phyloP scores from a whole-genome alignment of 352 stramenopile species.

The Phytophthora meadii region DNA sequence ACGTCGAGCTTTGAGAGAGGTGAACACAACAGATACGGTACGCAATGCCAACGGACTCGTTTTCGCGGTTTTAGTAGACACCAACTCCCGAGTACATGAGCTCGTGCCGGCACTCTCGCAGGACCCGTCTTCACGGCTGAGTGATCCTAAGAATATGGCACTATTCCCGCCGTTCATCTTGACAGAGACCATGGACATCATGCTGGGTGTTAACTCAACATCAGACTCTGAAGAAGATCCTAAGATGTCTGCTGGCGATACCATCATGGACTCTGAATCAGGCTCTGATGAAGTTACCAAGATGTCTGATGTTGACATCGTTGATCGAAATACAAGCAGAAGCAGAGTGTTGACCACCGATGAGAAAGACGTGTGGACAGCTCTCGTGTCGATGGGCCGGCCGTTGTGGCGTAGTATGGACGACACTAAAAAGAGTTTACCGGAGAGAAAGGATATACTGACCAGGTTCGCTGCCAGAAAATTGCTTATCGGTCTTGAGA shows the following conservation, averaged over 20 bases:
- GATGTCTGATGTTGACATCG: too few species aligned
- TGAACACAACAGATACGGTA: neutral
- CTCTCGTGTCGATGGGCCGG: conserved; percentile 11
- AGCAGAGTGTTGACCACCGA: neutral
- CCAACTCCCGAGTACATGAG: conserved; percentile 1
- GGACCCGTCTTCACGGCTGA: neutral
- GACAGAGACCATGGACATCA: conserved; percentile 39
- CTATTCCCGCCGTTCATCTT: conserved; percentile 76
- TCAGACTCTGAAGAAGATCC: neutral
- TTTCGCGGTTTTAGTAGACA: neutral
- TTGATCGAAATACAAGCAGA: neutral
- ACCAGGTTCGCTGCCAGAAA: conserved; percentile 8
- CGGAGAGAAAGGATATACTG: neutral
- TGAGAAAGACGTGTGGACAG: neutral
- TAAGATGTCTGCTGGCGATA: too few species aligned
- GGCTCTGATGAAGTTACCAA: neutral
- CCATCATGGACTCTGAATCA: too few species aligned
- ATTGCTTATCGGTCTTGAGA: conserved; percentile 6
- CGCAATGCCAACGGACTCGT: neutral
- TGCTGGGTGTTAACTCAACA: neutral
- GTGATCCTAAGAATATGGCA: conserved; percentile 5
- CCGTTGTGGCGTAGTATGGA: conserved; percentile 12
- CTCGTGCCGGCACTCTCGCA: neutral
- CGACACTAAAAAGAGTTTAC: neutral
- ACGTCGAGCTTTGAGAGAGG: neutral